These are phyloP conservation scores for Amanita inopinata DNA, from an alignment of 768 basidiomycete species.

Conservation along the genomic window DNA sequence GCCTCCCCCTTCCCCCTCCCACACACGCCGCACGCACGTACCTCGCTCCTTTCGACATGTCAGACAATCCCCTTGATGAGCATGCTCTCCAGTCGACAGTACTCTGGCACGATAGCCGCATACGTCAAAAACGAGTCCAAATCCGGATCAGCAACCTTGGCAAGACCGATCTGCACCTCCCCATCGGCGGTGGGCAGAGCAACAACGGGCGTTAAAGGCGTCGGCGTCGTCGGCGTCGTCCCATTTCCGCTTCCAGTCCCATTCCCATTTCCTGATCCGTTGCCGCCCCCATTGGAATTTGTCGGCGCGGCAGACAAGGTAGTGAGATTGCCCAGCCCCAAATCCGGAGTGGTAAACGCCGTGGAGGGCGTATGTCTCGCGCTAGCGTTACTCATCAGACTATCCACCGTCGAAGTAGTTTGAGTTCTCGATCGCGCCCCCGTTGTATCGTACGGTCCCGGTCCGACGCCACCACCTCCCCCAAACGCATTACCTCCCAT, in stretches of 20 bases:
- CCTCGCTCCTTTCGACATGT: too few species aligned
- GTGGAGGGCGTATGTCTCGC: constrained; percentile 25
- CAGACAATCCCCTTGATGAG: constrained; percentile 53
- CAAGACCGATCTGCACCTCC: constrained; percentile 67
- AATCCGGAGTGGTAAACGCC: constrained; percentile 58
- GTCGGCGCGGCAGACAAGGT: too few species aligned
- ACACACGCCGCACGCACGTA: too few species aligned
- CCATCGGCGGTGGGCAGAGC: constrained; percentile 63
- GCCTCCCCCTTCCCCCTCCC: too few species aligned
- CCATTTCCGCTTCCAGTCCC: constrained; percentile 12
- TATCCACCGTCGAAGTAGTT: constrained; percentile 36
- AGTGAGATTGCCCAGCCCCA: too few species aligned
- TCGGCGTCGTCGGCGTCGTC: constrained; percentile 39
- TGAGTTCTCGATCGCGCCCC: constrained; percentile 38
- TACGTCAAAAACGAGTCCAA: constrained; percentile 80
- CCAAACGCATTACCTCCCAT: constrained; percentile 28
- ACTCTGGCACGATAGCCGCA: constrained; percentile 79
- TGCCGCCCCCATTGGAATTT: constrained; percentile 6
- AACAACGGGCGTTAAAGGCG: constrained; percentile 58
- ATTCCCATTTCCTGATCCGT: constrained; percentile 21
- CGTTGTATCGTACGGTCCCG: constrained; percentile 15
- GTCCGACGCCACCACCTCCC: constrained; percentile 21
- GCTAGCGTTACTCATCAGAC: constrained; percentile 20
- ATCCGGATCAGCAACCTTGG: constrained; percentile 79
- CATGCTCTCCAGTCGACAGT: constrained; percentile 70